Percentiles rank a stretch among this genome's conserved stretches.
Evolutionary conservation across 2,329 filamentous ascomycete genomes (phyloP).

Genomic region (Davidsoniella eucalypti): DNA sequence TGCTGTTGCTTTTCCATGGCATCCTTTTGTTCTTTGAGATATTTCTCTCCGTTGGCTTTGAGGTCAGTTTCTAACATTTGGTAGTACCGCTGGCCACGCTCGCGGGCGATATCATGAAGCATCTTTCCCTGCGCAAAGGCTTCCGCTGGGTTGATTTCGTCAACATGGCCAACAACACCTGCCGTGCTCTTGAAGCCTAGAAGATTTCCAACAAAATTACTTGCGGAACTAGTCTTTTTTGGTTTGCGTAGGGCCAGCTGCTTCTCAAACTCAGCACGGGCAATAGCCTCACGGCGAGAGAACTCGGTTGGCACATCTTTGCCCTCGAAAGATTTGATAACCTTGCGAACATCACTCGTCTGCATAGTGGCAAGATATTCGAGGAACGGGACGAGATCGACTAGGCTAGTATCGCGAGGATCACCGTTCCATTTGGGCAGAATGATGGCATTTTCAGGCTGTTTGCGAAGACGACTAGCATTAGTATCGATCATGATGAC

Average conservation of each 20-base stretch:
- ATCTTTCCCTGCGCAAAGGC: constrained; percentile 88
- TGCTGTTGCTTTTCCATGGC: constrained; percentile 79
- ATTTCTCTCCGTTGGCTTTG: constrained; percentile 81
- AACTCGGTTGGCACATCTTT: constrained; percentile 84
- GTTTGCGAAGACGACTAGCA: constrained; percentile 61
- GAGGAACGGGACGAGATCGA: constrained; percentile 84
- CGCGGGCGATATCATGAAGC: constrained; percentile 84
- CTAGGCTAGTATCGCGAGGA: constrained; percentile 66
- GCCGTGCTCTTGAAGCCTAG: constrained; percentile 61
- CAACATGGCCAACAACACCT: constrained; percentile 33
- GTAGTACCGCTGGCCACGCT: constrained; percentile 82
- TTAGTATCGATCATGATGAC: constrained; percentile 90
- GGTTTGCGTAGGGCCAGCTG: constrained; percentile 53
- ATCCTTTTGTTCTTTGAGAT: constrained; percentile 83
- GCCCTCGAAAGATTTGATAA: constrained; percentile 76
- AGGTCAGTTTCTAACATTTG: constrained; percentile 81
- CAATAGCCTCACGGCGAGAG: constrained; percentile 67
- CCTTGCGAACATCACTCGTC: constrained; percentile 69
- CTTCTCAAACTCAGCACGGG: constrained; percentile 70
- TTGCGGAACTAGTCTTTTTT: constrained; percentile 39
- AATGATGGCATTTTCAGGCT: constrained; percentile 93
- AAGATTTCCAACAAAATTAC: constrained; percentile 52
- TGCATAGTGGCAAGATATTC: constrained; percentile 95
- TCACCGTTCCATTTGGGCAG: constrained; percentile 82
- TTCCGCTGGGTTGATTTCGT: constrained; percentile 52